phyloP scores from a whole-genome alignment of 1,284 basidiomycete species.

The Sanguinoderma infundibulare region DNA sequence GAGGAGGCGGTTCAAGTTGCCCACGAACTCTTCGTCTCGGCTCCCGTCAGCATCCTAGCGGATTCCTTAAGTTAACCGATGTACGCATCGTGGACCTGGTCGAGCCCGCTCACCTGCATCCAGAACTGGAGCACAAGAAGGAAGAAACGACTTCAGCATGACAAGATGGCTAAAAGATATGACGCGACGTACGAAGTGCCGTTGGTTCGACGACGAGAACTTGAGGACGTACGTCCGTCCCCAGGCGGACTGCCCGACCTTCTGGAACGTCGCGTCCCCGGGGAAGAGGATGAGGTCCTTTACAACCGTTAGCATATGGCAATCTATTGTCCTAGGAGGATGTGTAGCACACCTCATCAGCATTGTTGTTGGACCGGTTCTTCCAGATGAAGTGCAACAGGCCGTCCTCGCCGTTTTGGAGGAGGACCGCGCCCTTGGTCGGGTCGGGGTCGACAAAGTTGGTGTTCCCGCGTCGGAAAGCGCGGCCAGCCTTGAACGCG shows the following conservation, averaged over 20 bases:
- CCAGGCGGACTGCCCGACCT: slow-evolving; percentile 60
- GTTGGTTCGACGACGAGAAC: slow-evolving; percentile 80
- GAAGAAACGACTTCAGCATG: slow-evolving; percentile 12
- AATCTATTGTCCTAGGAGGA: not conserved
- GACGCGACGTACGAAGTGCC: slow-evolving; percentile 70
- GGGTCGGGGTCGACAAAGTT: slow-evolving; percentile 69
- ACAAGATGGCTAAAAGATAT: not conserved
- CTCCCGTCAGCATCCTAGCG: slow-evolving; percentile 68
- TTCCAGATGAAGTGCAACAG: slow-evolving; percentile 80
- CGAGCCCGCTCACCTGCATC: slow-evolving; percentile 66
- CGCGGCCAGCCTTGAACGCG: slow-evolving; percentile 83
- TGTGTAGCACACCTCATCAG: slow-evolving; percentile 59
- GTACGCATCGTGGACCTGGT: not conserved
- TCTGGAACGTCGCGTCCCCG: slow-evolving; percentile 75
- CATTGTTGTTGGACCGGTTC: slow-evolving; percentile 60
- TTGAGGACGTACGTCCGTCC: slow-evolving; percentile 80
- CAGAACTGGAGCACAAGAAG: slow-evolving; percentile 59
- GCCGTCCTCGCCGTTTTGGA: slow-evolving; percentile 73
- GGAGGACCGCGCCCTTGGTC: slow-evolving; percentile 71
- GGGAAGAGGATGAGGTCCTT: slow-evolving; percentile 82
- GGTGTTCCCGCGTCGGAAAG: slow-evolving; percentile 64
- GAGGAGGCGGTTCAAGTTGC: slow-evolving; percentile 70
- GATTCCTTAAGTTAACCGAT: not conserved
- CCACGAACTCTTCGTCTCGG: slow-evolving; percentile 71
- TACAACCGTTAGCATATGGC: not conserved